phyloP scores from a whole-genome alignment of 2,329 filamentous ascomycete genomes.

The Sporothrix luriei region DNA sequence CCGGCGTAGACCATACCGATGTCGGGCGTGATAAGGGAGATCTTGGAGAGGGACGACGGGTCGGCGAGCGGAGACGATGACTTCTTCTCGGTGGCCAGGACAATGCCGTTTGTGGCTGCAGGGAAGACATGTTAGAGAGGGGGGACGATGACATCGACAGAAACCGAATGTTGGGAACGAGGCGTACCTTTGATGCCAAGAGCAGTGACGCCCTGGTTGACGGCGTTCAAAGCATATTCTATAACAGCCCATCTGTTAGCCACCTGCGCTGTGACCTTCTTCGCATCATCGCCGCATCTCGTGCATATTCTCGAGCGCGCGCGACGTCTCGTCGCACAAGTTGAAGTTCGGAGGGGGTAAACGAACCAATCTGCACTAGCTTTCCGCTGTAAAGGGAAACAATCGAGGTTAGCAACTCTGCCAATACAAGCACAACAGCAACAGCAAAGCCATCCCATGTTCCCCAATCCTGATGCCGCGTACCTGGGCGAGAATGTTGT shows the following conservation, averaged over 20 bases:
- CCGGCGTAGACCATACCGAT: conserved; percentile 99
- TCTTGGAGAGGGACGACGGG: conserved; percentile 90
- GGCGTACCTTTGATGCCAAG: conserved; percentile 91
- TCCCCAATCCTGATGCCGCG: conserved; percentile 40
- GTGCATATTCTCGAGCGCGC: background rate
- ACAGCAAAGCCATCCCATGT: conserved; percentile 27
- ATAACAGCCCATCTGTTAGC: conserved; percentile 28
- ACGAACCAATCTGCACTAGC: conserved; percentile 89
- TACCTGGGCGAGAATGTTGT: conserved; percentile 99
- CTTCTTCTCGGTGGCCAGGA: conserved; percentile 99
- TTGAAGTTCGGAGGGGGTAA: background rate
- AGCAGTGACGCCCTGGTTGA: conserved; percentile 98
- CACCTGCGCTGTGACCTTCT: background rate
- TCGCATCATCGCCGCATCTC: background rate
- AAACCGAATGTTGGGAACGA: background rate
- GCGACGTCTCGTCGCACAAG: background rate
- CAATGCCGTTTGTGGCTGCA: conserved; percentile 94
- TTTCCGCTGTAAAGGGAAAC: conserved; percentile 74
- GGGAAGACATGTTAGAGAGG: background rate
- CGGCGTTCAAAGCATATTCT: conserved; percentile 99
- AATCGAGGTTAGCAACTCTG: conserved; percentile 27
- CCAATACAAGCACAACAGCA: background rate
- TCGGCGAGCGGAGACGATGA: conserved; percentile 97
- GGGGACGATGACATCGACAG: background rate
- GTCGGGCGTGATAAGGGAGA: conserved; percentile 96